Evolutionary conservation across 2,329 filamentous ascomycete species (phyloP).

Genomic region (Pseudogymnoascus sp.): DNA sequence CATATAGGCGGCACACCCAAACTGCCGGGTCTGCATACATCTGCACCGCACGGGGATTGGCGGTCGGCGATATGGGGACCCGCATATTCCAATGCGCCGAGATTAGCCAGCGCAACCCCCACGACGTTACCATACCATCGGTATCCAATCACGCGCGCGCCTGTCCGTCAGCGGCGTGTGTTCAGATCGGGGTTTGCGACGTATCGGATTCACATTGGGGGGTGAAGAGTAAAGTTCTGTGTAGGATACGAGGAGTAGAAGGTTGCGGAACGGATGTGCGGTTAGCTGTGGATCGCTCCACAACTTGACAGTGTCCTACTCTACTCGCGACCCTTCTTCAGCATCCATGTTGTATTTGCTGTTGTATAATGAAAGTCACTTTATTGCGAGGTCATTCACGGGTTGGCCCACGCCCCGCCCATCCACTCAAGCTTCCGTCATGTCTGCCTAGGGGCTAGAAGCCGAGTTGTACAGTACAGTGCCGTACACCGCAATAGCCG

Average conservation of each 20-base stretch:
- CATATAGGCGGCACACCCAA: background rate
- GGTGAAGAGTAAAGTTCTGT: background rate
- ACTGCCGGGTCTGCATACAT: background rate
- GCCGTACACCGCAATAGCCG: background rate
- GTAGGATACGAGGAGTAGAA: background rate
- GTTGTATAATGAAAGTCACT: background rate
- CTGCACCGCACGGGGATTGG: background rate
- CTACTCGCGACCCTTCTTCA: background rate
- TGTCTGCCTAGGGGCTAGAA: background rate
- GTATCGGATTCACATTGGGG: background rate
- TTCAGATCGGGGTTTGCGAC: background rate
- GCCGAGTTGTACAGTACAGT: background rate
- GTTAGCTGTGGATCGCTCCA: background rate
- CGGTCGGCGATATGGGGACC: background rate
- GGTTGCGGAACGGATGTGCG: background rate
- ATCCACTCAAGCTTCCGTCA: background rate
- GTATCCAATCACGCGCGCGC: background rate
- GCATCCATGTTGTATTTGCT: conserved; percentile 1
- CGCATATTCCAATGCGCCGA: background rate
- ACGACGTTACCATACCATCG: background rate
- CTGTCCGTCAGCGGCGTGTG: background rate
- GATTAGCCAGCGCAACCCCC: background rate
- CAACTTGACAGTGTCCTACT: background rate
- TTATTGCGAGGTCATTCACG: background rate
- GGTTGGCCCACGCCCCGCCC: background rate